Conservation (phyloP, 345 rosid species). For the Gossypium rotundifolium region DNA sequence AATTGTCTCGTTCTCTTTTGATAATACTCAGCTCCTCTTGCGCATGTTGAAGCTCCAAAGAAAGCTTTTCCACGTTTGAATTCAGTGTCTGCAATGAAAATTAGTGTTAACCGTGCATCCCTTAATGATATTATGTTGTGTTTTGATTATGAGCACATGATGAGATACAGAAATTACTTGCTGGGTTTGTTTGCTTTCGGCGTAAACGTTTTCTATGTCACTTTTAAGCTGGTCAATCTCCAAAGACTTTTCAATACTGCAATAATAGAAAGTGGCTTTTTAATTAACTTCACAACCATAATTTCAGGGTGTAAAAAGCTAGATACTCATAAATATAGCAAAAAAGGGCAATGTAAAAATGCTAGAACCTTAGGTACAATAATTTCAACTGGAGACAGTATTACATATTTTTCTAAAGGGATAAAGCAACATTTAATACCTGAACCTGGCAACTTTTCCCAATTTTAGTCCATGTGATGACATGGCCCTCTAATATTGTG, state of each 20-base stretch:
- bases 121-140: neutral
- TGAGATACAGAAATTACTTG: conserved; percentile 33
- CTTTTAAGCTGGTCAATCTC: conserved; percentile 52
- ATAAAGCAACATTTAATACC: no score
- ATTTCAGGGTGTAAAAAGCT: neutral
- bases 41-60: conserved; percentile 36
- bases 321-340: neutral
- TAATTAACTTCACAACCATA: neutral
- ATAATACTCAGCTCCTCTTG: conserved; percentile 33
- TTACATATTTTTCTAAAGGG: neutral
- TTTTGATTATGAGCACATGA: neutral
- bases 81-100: conserved; percentile 27
- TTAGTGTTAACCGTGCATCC: neutral
- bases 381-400: neutral
- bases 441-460: no score
- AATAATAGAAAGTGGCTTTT: conserved; percentile 8
- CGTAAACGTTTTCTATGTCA: conserved; percentile 32
- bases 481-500: no score
- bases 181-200: conserved; percentile 32
- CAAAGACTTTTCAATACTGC: conserved; percentile 45
- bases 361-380: neutral
- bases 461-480: no score
- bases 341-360: neutral
- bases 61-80: conserved; percentile 32
- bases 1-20: conserved; percentile 40